phyloP scores from a whole-genome alignment of 768 basidiomycete species.

The Pulveroboletus sp. region DNA sequence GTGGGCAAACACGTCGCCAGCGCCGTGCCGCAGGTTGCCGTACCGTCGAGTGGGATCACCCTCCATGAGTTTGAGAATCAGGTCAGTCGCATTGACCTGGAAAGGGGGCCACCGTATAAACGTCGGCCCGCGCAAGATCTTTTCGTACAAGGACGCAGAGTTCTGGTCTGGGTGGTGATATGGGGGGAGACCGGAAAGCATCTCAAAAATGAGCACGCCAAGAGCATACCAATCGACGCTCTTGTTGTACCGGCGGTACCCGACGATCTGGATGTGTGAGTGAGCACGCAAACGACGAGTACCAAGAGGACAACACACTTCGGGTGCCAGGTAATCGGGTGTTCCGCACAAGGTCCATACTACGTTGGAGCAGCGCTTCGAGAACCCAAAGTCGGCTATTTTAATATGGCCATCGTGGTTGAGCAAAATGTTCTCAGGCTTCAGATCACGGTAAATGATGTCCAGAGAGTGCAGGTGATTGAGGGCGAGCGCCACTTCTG shows the following conservation, averaged over 20 bases:
- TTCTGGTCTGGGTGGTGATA: conserved; percentile 88
- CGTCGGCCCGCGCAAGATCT: conserved; percentile 75
- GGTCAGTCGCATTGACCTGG: conserved; percentile 74
- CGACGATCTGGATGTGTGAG: conserved; percentile 54
- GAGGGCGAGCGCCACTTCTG: conserved; percentile 90
- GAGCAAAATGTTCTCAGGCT: conserved; percentile 94
- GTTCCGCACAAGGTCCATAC: conserved; percentile 97
- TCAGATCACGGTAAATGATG: conserved; percentile 96
- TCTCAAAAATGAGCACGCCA: conserved; percentile 95
- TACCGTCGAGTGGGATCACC: conserved; percentile 83
- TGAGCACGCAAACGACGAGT: conserved; percentile 6
- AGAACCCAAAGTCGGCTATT: conserved; percentile 96
- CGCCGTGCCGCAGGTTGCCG: conserved; percentile 86
- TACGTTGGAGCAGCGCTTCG: conserved; percentile 81
- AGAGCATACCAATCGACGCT: conserved; percentile 99
- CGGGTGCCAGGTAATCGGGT: conserved; percentile 95
- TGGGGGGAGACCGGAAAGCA: conserved; percentile 94
- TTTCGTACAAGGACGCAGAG: conserved; percentile 87
- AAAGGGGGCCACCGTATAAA: conserved; percentile 79
- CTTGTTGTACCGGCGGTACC: conserved; percentile 87
- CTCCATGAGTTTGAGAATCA: conserved; percentile 90
- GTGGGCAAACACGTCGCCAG: conserved; percentile 89
- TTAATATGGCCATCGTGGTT: conserved; percentile 96
- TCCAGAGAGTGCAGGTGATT: conserved; percentile 83
- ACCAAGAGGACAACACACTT: conserved; percentile 46